These are phyloP conservation scores for Thymus mandschuricus DNA, from an alignment of 257 asterid species.

Conservation along the genomic window DNA sequence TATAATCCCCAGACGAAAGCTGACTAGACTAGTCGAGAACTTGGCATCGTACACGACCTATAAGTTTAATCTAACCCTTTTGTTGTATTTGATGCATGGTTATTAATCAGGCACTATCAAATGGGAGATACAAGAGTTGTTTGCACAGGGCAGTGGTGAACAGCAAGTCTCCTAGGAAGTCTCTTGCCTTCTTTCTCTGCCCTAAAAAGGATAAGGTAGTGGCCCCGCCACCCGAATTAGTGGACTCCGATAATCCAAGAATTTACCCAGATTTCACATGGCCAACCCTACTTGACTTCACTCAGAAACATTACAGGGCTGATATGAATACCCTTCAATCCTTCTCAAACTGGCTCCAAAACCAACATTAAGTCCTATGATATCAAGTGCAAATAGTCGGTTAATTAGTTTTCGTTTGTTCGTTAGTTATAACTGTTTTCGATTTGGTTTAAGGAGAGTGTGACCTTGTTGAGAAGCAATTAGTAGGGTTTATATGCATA, in stretches of 20 bases:
- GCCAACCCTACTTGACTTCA: conserved; percentile 67
- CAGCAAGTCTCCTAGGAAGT: conserved; percentile 69
- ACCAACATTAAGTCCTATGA: background rate
- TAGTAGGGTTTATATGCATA: background rate
- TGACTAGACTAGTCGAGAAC: too few relatives aligned
- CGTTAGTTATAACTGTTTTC: background rate
- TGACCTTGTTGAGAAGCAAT: background rate
- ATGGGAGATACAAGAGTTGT: conserved; percentile 79
- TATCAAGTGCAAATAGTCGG: too few relatives aligned
- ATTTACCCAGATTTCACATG: conserved; percentile 75
- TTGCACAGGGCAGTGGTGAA: conserved; percentile 88
- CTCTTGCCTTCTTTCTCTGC: conserved; percentile 79
- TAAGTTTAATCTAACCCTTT: background rate
- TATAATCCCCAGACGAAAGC: too few relatives aligned
- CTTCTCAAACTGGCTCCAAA: conserved; percentile 69
- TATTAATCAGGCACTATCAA: conserved; percentile 64
- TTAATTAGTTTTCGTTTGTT: background rate
- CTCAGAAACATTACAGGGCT: conserved; percentile 82
- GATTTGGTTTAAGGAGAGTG: background rate
- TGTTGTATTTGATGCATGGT: background rate
- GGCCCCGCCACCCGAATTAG: conserved; percentile 73
- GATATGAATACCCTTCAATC: conserved; percentile 70
- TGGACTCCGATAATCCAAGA: conserved; percentile 68
- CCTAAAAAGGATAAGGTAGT: conserved; percentile 77
- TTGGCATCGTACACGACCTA: too few relatives aligned